These are phyloP conservation scores for Leccinum pachyderme DNA, from an alignment of 1,284 basidiomycete species.

Conservation along the genomic window DNA sequence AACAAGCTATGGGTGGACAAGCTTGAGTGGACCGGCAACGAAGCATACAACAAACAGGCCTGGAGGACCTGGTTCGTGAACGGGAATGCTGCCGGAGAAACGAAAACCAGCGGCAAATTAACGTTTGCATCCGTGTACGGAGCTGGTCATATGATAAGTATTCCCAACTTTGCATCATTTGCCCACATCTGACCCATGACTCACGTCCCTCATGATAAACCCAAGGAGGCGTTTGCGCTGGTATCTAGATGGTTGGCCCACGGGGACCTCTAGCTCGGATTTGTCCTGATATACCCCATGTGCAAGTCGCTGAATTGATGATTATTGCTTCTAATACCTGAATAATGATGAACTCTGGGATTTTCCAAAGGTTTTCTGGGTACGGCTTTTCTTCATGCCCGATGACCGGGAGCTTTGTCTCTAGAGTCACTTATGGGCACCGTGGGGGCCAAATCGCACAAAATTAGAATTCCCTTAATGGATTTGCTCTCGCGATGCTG, in stretches of 20 bases:
- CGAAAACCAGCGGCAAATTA: slow-evolving; percentile 57
- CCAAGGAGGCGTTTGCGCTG: slow-evolving; percentile 54
- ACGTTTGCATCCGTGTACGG: slow-evolving; percentile 65
- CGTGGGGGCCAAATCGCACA: neutral
- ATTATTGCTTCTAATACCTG: neutral
- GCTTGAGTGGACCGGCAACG: slow-evolving; percentile 67
- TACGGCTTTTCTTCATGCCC: slow-evolving; percentile 1
- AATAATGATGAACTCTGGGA: neutral
- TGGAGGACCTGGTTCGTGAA: slow-evolving; percentile 60
- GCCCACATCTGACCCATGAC: slow-evolving; percentile 13
- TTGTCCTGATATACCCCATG: slow-evolving; percentile 1
- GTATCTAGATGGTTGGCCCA: slow-evolving; percentile 58
- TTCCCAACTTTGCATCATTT: slow-evolving; percentile 12
- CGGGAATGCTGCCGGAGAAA: slow-evolving; percentile 58
- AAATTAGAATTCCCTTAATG: too few species aligned
- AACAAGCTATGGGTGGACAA: slow-evolving; percentile 75
- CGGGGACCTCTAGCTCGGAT: slow-evolving; percentile 36
- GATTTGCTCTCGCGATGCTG: too few species aligned
- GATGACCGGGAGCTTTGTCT: neutral
- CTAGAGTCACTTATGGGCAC: neutral
- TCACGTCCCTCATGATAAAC: slow-evolving; percentile 68
- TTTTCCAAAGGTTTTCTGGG: neutral
- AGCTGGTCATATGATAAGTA: slow-evolving; percentile 73
- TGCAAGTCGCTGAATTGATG: neutral
- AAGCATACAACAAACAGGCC: slow-evolving; percentile 46